phyloP scores from a whole-genome alignment of 139 green algal species.

The Coelastrella sp. region DNA sequence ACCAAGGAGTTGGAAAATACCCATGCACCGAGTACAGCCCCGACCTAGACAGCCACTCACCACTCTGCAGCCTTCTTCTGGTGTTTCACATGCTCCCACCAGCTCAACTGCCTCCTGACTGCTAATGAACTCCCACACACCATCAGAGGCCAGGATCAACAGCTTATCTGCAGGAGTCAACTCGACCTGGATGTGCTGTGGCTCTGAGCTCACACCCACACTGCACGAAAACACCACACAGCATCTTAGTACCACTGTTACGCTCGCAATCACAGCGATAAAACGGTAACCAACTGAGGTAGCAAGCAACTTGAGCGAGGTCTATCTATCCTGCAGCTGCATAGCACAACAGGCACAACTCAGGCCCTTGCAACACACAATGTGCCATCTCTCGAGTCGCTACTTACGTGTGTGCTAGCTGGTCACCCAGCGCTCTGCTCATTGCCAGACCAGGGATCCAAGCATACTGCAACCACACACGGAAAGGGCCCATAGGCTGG shows the following conservation, averaged over 20 bases:
- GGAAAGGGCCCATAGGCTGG: constrained; percentile 82
- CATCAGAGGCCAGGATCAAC: constrained; percentile 92
- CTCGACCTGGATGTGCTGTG: constrained; percentile 74
- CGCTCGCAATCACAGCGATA: too few species aligned
- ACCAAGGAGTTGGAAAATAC: too few species aligned
- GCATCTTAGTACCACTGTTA: too few species aligned
- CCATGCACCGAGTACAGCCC: too few species aligned
- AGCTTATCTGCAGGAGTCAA: constrained; percentile 82
- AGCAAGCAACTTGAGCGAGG: too few species aligned
- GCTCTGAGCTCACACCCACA: constrained; percentile 86
- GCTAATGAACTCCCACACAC: constrained; percentile 95
- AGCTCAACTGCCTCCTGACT: constrained; percentile 91
- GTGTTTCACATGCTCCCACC: constrained; percentile 61
- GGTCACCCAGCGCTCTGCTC: constrained; percentile 88
- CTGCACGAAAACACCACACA: constrained; percentile 41
- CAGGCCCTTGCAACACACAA: too few species aligned
- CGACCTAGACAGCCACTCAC: constrained; percentile 40
- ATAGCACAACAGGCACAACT: too few species aligned
- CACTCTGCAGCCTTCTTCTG: constrained; percentile 76
- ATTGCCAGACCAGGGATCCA: constrained; percentile 94
- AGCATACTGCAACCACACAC: constrained; percentile 84
- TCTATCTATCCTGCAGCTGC: too few species aligned
- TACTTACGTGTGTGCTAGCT: constrained; percentile 82
- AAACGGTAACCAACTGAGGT: too few species aligned
- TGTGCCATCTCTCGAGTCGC: too few species aligned